A percentile compares a stretch with the other conserved stretches of the same genome.
These are phyloP conservation scores for Trametes coccinea DNA, from an alignment of 768 basidiomycete species.

Conservation along the genomic window DNA sequence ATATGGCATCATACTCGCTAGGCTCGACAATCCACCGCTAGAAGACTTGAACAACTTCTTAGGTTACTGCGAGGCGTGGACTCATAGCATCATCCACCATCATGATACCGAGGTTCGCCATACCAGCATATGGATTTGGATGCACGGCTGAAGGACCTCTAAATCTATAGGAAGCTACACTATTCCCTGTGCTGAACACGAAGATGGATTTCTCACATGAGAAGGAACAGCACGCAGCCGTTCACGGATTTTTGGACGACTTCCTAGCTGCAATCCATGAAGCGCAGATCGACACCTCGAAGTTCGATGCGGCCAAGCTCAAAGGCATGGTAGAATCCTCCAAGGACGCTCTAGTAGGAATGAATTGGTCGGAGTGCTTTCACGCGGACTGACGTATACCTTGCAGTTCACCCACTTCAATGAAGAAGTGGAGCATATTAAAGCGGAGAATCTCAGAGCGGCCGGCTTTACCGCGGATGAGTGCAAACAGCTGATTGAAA, in stretches of 20 bases:
- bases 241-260: slow-evolving; percentile 34
- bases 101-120: slow-evolving; percentile 35
- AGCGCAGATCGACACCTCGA: slow-evolving; percentile 8
- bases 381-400: too few relatives aligned
- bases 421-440: slow-evolving; percentile 39
- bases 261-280: slow-evolving; percentile 30
- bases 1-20: slow-evolving; percentile 37
- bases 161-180: slow-evolving; percentile 29
- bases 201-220: slow-evolving; percentile 43
- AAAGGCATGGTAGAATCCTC: slow-evolving; percentile 32
- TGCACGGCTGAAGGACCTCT: too few relatives aligned
- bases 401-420: slow-evolving; percentile 38
- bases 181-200: slow-evolving; percentile 39
- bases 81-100: slow-evolving; percentile 35
- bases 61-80: slow-evolving; percentile 38
- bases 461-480: slow-evolving; percentile 32
- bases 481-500: slow-evolving; percentile 29
- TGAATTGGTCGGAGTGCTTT: too few relatives aligned
- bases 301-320: slow-evolving; percentile 33
- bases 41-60: slow-evolving; percentile 42
- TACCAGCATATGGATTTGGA: too few relatives aligned
- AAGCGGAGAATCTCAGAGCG: slow-evolving; percentile 32
- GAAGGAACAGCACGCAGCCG: slow-evolving; percentile 37
- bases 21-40: slow-evolving; percentile 37
- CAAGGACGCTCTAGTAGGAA: slow-evolving; percentile 10